phyloP scores from a whole-genome alignment of 2,329 filamentous ascomycete genomes.

The Colletotrichum tamarilloi region DNA sequence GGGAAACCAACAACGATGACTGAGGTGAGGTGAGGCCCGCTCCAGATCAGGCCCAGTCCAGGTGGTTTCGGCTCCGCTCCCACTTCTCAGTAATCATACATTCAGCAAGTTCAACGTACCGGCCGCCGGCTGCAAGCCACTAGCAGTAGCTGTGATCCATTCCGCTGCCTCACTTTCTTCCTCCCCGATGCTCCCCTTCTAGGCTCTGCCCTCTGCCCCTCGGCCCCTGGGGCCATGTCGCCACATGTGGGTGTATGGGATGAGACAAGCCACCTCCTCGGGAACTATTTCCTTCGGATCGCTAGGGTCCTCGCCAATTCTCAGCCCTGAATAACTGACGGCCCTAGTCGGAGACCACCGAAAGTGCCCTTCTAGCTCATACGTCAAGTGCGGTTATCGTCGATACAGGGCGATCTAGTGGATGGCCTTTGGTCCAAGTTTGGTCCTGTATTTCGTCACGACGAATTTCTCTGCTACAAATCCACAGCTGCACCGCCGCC shows the following conservation, averaged over 20 bases:
- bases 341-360: conserved; percentile 31
- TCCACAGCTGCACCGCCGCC: conserved; percentile 33
- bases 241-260: conserved; percentile 40
- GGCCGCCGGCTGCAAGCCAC: conserved; percentile 17
- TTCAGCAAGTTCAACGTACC: conserved; percentile 13
- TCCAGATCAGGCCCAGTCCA: conserved; percentile 1
- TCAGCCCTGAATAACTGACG: conserved; percentile 26
- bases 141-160: conserved; percentile 8
- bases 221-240: conserved; percentile 36
- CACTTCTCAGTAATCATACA: conserved; percentile 1
- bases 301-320: conserved; percentile 34
- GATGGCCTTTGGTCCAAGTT: conserved; percentile 9
- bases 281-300: conserved; percentile 34
- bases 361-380: conserved; percentile 21
- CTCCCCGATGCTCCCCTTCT: conserved; percentile 29
- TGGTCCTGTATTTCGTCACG: conserved; percentile 28
- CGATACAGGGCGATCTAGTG: conserved; percentile 27
- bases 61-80: conserved; percentile 23
- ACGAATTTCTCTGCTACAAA: conserved; percentile 34
- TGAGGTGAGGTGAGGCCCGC: not conserved
- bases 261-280: conserved; percentile 54
- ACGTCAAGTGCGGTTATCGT: conserved; percentile 30
- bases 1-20: conserved; percentile 10
- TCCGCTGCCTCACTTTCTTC: conserved; percentile 22
- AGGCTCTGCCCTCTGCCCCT: not conserved